Percentiles rank a stretch among this genome's conserved stretches.
Evolutionary conservation across 2,329 filamentous ascomycete species (phyloP).

Genomic region (Claviceps sp.): DNA sequence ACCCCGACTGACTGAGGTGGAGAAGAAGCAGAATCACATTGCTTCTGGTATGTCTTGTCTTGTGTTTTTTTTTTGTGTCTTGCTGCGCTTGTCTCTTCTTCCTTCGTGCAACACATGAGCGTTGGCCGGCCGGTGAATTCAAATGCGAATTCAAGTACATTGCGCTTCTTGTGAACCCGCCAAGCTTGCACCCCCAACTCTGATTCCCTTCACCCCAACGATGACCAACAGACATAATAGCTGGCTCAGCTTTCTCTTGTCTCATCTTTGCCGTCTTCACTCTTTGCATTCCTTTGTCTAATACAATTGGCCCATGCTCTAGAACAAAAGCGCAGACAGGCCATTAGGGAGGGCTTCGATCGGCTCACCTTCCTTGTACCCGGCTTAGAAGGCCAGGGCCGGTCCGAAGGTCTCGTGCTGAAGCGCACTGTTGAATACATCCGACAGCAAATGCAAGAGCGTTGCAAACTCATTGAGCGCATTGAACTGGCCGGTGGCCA

Average conservation of each 20-base stretch:
- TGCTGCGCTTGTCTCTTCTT: not conserved
- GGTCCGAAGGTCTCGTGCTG: slow-evolving; percentile 76
- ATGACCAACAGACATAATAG: too few relatives aligned
- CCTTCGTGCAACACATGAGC: not conserved
- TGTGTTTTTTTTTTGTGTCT: not conserved
- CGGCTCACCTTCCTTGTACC: slow-evolving; percentile 68
- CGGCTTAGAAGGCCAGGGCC: slow-evolving; percentile 66
- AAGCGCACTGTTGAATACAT: slow-evolving; percentile 56
- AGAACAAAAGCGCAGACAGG: slow-evolving; percentile 36
- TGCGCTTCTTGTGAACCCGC: not conserved
- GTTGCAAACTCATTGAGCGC: slow-evolving; percentile 41
- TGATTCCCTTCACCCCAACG: too few relatives aligned
- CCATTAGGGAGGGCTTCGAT: slow-evolving; percentile 76
- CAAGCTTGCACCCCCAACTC: not conserved
- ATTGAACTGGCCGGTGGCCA: slow-evolving; percentile 46
- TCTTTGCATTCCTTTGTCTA: not conserved
- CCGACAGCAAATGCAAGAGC: slow-evolving; percentile 42
- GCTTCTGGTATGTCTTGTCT: slow-evolving; percentile 31
- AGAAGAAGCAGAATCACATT: slow-evolving; percentile 43
- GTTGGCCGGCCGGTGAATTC: not conserved
- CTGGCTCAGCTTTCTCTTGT: too few relatives aligned
- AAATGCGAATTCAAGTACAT: not conserved
- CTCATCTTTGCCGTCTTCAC: too few relatives aligned
- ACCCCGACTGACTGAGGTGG: slow-evolving; percentile 37
- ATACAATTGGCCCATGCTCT: not conserved